phyloP scores from a whole-genome alignment of 108 stramenopile species.

The Skeletonema marinoi region DNA sequence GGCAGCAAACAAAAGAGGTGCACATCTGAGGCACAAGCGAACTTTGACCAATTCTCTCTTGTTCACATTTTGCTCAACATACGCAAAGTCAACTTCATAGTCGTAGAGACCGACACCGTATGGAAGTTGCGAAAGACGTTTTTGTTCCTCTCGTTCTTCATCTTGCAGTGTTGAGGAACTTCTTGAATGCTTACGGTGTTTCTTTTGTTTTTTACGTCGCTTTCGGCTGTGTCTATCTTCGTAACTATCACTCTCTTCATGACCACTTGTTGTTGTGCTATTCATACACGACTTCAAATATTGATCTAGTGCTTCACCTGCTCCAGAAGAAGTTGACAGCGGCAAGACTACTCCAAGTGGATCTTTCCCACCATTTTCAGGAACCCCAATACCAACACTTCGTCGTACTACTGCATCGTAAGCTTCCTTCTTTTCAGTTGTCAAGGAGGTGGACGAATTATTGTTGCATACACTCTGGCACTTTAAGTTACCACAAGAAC shows the following conservation, averaged over 20 bases:
- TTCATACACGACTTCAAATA: constrained; percentile 25
- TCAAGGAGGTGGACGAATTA: background rate
- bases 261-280: background rate
- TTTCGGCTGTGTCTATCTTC: background rate
- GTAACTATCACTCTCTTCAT: too few relatives aligned
- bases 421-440: constrained; percentile 15
- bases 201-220: background rate
- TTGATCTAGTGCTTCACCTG: constrained; percentile 1
- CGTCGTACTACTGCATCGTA: constrained; percentile 6
- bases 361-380: constrained; percentile 40
- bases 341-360: constrained; percentile 32
- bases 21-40: constrained; percentile 62
- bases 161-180: background rate
- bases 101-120: constrained; percentile 46
- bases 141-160: constrained; percentile 34
- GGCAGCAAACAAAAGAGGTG: constrained; percentile 51
- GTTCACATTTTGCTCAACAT: constrained; percentile 50
- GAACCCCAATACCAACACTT: constrained; percentile 10
- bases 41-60: constrained; percentile 78
- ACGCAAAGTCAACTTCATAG: constrained; percentile 76
- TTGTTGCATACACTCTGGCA: constrained; percentile 29
- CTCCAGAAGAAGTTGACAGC: background rate
- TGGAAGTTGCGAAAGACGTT: constrained; percentile 26
- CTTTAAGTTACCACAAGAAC: constrained; percentile 75
- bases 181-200: background rate